phyloP scores from a whole-genome alignment of 1,284 basidiomycete species.

The Cryptococcus maquisensis region DNA sequence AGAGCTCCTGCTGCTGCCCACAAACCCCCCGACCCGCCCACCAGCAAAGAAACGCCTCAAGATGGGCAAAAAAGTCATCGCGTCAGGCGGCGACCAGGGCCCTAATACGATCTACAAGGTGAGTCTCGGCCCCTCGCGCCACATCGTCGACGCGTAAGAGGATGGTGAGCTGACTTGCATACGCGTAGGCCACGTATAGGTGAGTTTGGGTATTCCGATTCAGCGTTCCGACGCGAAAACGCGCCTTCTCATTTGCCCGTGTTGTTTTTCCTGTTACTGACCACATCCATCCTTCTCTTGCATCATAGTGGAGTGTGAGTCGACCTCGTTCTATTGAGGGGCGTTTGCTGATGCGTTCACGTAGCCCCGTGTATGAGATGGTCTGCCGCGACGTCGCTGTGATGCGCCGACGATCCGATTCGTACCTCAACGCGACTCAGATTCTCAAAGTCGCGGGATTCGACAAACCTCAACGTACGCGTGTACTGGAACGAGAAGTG shows the following conservation, averaged over 20 bases:
- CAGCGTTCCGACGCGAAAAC: conserved; percentile 1
- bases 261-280: conserved; percentile 7
- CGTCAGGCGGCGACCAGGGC: conserved; percentile 27
- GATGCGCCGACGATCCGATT: conserved; percentile 92
- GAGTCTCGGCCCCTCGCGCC: not conserved
- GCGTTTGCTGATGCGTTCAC: not conserved
- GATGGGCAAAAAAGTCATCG: conserved; percentile 33
- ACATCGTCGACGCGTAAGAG: too few species aligned
- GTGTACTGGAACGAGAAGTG: conserved; percentile 94
- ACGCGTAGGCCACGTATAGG: conserved; percentile 34
- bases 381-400: conserved; percentile 94
- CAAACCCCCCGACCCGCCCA: not conserved
- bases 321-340: not conserved
- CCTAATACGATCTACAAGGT: conserved; percentile 39
- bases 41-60: not conserved
- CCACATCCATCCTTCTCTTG: not conserved
- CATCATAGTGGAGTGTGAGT: conserved; percentile 48
- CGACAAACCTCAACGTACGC: conserved; percentile 96
- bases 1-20: not conserved
- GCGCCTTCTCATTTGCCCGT: not conserved
- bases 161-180: not conserved
- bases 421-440: conserved; percentile 98
- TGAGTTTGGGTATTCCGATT: not conserved
- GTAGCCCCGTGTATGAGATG: conserved; percentile 52
- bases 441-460: conserved; percentile 99